Percentiles rank a stretch among this genome's conserved stretches.
phyloP scores from a whole-genome alignment of 1,284 basidiomycete species.

The Heterobasidion annosum region DNA sequence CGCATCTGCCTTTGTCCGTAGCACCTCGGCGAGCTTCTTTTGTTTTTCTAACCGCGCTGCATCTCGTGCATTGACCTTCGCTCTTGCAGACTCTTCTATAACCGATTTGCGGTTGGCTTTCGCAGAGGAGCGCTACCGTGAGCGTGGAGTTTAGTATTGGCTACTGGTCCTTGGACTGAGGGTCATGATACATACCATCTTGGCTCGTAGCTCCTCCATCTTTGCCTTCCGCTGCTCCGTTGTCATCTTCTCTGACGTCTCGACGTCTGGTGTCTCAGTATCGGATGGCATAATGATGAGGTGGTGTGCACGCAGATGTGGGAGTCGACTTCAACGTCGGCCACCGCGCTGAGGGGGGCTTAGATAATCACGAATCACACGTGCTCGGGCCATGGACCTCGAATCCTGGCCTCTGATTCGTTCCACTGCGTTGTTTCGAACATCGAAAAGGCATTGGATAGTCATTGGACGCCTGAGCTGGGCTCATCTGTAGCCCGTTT shows the following conservation, averaged over 20 bases:
- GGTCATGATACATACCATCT: conserved; percentile 50
- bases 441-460: too few relatives aligned
- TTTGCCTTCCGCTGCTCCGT: conserved; percentile 74
- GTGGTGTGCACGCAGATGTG: too few relatives aligned
- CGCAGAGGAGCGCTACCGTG: conserved; percentile 58
- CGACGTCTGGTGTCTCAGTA: conserved; percentile 4
- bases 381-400: too few relatives aligned
- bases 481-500: too few relatives aligned
- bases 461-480: too few relatives aligned
- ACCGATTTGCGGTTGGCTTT: conserved; percentile 79
- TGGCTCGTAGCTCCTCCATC: conserved; percentile 64
- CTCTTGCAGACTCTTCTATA: conserved; percentile 72
- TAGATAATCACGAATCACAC: too few relatives aligned
- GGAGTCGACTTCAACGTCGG: too few relatives aligned
- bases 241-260: conserved; percentile 23
- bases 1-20: conserved; percentile 82
- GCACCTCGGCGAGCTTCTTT: conserved; percentile 79
- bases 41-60: conserved; percentile 78
- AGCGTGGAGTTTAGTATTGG: too few relatives aligned
- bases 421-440: too few relatives aligned
- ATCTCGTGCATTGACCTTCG: conserved; percentile 70
- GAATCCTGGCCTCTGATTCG: too few relatives aligned
- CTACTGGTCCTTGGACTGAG: neutral
- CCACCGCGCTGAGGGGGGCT: too few relatives aligned
- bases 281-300: neutral